Base-by-base conservation (phyloP, 2,329 filamentous ascomycete species). In the Xylariaceae sp. region DNA sequence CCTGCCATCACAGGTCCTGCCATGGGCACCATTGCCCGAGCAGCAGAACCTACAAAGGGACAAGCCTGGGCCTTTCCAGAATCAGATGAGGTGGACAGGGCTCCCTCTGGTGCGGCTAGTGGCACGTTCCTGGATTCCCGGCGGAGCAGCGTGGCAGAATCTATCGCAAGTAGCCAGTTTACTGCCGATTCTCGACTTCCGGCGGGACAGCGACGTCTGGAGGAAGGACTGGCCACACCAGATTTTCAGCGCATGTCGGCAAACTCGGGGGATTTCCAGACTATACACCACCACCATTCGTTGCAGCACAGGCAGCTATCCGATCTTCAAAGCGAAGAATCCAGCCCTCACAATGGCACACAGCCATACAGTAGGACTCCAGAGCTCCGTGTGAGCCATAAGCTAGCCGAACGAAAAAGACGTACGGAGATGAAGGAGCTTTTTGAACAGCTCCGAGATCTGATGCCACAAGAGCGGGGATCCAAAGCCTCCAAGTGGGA, bases 401-500 rank as follows among this genome's bases (percentile, higher is more conserved):
- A 94, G 68, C 78, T 94, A 48, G 89, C 89, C 0, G 89, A 94
- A 69, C 78, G 89, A 35, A 94, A 94, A 71, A 80, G 89, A 36
- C 76, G 89, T 53, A 91, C 88, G 9, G 89, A 94, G 65, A 94
- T 94, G 89, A 94, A 94, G 71, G 85, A 89, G 61, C 71, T 94
- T 0, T 94, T 94, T 62, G 89, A 94, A 57, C 85, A 89, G 59
- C 72, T 94, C 9, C 82, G 89, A 58, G 85, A 87, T 57, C 75
- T 90, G 35, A 85, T 92, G 71, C 88, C 88, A 1, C 86, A 90
- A 58, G 88, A 89, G 60, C 82, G 89, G 14, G 89, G 89, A 1
- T 86, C 86, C 19, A 95, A 94, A 66, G 89, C 89, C 0, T 91
- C 87, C 58, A 95, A 95, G 61, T 95, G 89, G 89, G 89, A 95